Evolutionary conservation across 495 filamentous ascomycete genomes (phyloP), one percentile per base, ranked within the genome.

Genomic region (Penicillium flavigenum): DNA sequence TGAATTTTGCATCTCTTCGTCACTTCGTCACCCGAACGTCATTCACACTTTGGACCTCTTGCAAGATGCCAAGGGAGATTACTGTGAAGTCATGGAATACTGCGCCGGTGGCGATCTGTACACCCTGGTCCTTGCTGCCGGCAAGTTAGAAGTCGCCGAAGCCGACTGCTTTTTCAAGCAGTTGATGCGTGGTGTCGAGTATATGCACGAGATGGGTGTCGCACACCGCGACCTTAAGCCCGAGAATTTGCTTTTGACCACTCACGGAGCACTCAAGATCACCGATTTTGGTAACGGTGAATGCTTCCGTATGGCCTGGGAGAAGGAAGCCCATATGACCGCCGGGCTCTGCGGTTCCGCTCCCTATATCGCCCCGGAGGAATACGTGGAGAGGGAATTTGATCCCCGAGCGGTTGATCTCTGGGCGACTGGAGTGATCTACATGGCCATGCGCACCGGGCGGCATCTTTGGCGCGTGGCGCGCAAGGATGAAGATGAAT

Each of bases 281-380:
- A 98, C 95, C 31, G 94, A 99, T 70, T 99, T 99, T 64, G 94
- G 94, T 56, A 99, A 99, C 65, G 94, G 95, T 63, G 94, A 99
- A 68, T 99, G 94, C 73, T 99, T 99, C 82, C 88, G 95, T 42
- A 98, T 98, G 94, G 95, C 94, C 4, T 99, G 94, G 94, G 94
- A 99, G 72, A 90, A 90, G 50, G 91, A 97, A 73, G 86, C 95
- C 17, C 94, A 98, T 71, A 96, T 98, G 95, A 96, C 95, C 3
- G 91, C 89, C 20, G 95, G 95, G 24, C 85, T 98, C 3, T 99
- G 94, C 72, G 94, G 94, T 22, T 96, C 91, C 0, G 94, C 92
- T 24, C 94, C 94, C 5, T 99, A 99, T 67, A 99, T 99, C 61
- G 90, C 95, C 10, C 94, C 94, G 0, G 94, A 99, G 67, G 95